Conservation (phyloP, 139 green algal species). For the Tetratostichococcus sp. region DNA sequence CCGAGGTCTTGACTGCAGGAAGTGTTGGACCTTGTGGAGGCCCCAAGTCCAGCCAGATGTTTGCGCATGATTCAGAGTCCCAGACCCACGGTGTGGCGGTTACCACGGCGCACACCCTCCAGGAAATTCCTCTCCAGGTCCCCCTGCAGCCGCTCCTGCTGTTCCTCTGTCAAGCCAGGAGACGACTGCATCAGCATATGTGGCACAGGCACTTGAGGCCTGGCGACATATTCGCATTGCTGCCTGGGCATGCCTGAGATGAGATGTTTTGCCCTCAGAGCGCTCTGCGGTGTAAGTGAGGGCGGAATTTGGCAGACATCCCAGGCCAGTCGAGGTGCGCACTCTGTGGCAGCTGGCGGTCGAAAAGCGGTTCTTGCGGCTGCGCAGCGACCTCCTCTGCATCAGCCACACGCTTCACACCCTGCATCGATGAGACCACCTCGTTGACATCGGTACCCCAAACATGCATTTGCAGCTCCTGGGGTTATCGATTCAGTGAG, state of each 20-base stretch:
- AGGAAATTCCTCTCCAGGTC: constrained; percentile 43
- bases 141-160: constrained; percentile 30
- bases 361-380: not conserved
- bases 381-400: no score
- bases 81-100: constrained; percentile 40
- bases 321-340: not conserved
- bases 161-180: no score
- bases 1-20: no score
- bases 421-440: not conserved
- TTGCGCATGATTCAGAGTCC: constrained; percentile 16
- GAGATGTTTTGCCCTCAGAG: no score
- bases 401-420: not conserved
- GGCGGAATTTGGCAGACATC: not conserved
- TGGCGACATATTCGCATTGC: no score
- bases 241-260: not conserved
- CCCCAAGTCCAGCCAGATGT: no score
- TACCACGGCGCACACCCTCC: constrained; percentile 23
- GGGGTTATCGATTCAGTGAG: no score
- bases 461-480: no score
- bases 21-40: no score
- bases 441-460: no score
- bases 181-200: no score
- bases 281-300: no score
- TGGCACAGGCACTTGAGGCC: not conserved
- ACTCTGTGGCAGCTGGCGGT: not conserved